Conservation (phyloP, 1,139 yeast species). For the Groenewaldozyma sp. region DNA sequence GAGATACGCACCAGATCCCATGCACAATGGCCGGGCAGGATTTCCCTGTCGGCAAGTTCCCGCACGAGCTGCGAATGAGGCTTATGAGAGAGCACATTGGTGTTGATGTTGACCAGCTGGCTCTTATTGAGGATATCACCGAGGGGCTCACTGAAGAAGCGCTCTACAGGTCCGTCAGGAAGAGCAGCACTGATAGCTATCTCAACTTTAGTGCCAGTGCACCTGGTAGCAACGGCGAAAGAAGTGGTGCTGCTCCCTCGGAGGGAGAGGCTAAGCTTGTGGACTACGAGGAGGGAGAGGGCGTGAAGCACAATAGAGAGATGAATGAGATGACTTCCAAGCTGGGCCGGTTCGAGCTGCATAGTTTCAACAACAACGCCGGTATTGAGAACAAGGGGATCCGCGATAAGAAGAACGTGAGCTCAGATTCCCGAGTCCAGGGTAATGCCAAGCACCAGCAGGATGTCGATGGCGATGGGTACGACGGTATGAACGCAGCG, state of each 20-base stretch:
- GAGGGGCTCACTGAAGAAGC: conserved; percentile 1
- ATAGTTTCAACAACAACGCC: conserved; percentile 78
- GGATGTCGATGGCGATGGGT: conserved; percentile 73
- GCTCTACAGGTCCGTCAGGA: too few relatives aligned
- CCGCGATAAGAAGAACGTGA: conserved; percentile 70
- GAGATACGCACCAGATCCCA: conserved; percentile 71
- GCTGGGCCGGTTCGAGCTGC: conserved; percentile 22
- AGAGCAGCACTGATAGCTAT: too few relatives aligned
- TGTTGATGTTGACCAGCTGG: conserved; percentile 80
- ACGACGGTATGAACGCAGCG: conserved; percentile 35
- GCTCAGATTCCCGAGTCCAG: conserved; percentile 73
- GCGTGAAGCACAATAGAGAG: not conserved
- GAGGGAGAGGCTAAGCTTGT: not conserved
- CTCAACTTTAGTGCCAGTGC: too few relatives aligned
- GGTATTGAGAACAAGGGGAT: conserved; percentile 83
- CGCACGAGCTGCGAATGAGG: conserved; percentile 80
- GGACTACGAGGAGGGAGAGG: conserved; percentile 3
- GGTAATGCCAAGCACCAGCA: conserved; percentile 51
- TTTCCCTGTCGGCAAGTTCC: conserved; percentile 74
- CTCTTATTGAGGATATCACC: conserved; percentile 56
- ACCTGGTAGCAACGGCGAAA: not conserved
- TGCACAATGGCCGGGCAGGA: conserved; percentile 77
- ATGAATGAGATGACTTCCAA: not conserved
- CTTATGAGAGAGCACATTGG: conserved; percentile 97
- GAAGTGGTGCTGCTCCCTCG: not conserved